phyloP scores from a whole-genome alignment of 2,329 filamentous ascomycete species.

The Pseudogymnoascus sp. region DNA sequence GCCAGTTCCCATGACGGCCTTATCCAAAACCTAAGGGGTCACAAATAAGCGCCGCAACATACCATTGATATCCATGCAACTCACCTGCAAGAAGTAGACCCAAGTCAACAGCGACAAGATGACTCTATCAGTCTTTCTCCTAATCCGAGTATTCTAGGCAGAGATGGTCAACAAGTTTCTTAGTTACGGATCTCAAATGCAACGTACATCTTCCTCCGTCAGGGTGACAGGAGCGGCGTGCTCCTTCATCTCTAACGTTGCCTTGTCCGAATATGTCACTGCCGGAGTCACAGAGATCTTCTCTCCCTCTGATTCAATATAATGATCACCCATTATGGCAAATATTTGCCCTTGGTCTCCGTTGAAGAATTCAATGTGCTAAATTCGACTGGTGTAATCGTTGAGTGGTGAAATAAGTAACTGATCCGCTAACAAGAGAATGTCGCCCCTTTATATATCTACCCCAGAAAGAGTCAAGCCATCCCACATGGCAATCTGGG shows the following conservation, averaged over 20 bases:
- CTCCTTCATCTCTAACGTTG: conserved; percentile 1
- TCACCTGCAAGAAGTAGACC: conserved; percentile 51
- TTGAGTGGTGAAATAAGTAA: not conserved
- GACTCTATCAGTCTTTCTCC: conserved; percentile 37
- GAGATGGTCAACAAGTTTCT: not conserved
- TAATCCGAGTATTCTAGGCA: conserved; percentile 12
- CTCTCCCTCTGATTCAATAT: not conserved
- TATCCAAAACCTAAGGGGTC: conserved; percentile 15
- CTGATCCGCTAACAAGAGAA: not conserved
- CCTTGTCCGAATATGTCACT: not conserved
- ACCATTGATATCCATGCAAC: conserved; percentile 28
- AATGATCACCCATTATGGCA: not conserved
- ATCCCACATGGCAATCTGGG: conserved; percentile 1
- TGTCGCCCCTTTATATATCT: not conserved
- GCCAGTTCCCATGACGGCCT: conserved; percentile 20
- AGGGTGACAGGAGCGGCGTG: not conserved
- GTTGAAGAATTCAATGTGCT: not conserved
- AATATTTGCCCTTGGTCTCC: not conserved
- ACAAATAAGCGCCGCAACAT: conserved; percentile 21
- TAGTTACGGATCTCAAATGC: not conserved
- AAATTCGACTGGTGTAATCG: not conserved
- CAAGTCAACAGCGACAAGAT: conserved; percentile 44
- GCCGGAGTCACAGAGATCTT: not conserved
- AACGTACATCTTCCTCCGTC: conserved; percentile 10
- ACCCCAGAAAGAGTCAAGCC: not conserved